phyloP scores from a whole-genome alignment of 352 stramenopile species.

The Phytophthora hybrid region DNA sequence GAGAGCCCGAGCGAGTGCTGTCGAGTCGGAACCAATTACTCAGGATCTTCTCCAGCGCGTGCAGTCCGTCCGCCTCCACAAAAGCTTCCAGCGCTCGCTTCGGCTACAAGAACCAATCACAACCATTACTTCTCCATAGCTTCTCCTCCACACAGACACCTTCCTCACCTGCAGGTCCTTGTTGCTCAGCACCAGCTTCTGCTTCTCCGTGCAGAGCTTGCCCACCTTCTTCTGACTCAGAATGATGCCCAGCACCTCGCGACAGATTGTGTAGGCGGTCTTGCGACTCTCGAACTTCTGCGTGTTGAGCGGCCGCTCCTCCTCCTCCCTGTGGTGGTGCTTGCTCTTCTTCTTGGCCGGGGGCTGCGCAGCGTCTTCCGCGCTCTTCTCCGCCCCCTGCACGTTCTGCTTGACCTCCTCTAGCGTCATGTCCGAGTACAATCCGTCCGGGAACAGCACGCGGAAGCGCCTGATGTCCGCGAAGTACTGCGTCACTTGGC shows the following conservation, averaged over 20 bases:
- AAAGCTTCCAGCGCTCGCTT: constrained; percentile 67
- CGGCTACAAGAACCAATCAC: constrained; percentile 27
- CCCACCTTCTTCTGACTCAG: constrained; percentile 61
- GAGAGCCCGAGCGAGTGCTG: constrained; percentile 48
- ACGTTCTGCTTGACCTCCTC: constrained; percentile 44
- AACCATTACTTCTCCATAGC: not conserved
- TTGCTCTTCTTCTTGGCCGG: constrained; percentile 39
- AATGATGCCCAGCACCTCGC: constrained; percentile 62
- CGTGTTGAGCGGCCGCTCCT: constrained; percentile 43
- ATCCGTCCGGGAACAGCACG: constrained; percentile 53
- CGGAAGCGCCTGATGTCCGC: constrained; percentile 49
- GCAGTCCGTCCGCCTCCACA: constrained; percentile 67
- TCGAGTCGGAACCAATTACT: constrained; percentile 60
- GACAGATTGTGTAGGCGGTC: constrained; percentile 56
- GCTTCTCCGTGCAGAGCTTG: constrained; percentile 60
- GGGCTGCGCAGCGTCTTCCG: constrained; percentile 2
- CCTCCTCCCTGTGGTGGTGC: constrained; percentile 22
- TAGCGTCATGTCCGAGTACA: constrained; percentile 55
- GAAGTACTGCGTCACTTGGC: constrained; percentile 63
- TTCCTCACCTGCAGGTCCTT: constrained; percentile 60
- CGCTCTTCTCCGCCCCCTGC: constrained; percentile 29
- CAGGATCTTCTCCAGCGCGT: constrained; percentile 59
- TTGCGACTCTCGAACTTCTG: constrained; percentile 59
- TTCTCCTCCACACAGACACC: not conserved
- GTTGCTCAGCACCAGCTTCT: constrained; percentile 64